Conservation (phyloP, 176 grass and related monocot species). For the Poa pratensis region DNA sequence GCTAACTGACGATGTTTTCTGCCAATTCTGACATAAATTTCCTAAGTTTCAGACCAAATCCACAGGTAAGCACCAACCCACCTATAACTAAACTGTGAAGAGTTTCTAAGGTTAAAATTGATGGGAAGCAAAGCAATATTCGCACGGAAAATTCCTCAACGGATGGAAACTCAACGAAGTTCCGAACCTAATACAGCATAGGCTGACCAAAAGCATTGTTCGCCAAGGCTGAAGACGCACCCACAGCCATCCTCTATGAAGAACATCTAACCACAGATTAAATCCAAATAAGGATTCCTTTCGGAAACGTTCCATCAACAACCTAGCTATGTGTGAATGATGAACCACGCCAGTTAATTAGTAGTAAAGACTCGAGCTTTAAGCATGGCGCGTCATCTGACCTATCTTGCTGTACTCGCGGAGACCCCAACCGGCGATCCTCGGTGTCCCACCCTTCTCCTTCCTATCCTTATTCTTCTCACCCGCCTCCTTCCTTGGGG, state of each 20-base stretch:
- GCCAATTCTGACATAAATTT: not conserved
- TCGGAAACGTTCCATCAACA: not conserved
- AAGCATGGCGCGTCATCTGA: slow-evolving; percentile 37
- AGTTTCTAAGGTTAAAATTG: slow-evolving; percentile 1
- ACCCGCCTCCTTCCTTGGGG: slow-evolving; percentile 39
- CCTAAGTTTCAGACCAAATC: slow-evolving; percentile 8
- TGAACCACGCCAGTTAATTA: not conserved
- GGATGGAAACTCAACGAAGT: not conserved
- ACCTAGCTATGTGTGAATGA: not conserved
- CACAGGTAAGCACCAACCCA: not conserved
- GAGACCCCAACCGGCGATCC: slow-evolving; percentile 89
- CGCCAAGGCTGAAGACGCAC: slow-evolving; percentile 17
- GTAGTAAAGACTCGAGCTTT: slow-evolving; percentile 1
- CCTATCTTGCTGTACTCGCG: slow-evolving; percentile 91
- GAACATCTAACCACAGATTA: not conserved
- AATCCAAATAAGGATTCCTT: not conserved
- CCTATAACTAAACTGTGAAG: not conserved
- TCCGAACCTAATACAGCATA: slow-evolving; percentile 13
- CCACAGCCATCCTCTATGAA: not conserved
- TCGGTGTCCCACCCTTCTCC: slow-evolving; percentile 57
- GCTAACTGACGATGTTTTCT: slow-evolving; percentile 10
- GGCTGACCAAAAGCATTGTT: not conserved
- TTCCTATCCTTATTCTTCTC: slow-evolving; percentile 57
- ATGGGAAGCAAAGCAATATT: slow-evolving; percentile 20
- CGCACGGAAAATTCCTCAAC: not conserved